Base-by-base conservation (phyloP, 225 moss, liverwort and hornwort species). In the Bryum argenteum region DNA sequence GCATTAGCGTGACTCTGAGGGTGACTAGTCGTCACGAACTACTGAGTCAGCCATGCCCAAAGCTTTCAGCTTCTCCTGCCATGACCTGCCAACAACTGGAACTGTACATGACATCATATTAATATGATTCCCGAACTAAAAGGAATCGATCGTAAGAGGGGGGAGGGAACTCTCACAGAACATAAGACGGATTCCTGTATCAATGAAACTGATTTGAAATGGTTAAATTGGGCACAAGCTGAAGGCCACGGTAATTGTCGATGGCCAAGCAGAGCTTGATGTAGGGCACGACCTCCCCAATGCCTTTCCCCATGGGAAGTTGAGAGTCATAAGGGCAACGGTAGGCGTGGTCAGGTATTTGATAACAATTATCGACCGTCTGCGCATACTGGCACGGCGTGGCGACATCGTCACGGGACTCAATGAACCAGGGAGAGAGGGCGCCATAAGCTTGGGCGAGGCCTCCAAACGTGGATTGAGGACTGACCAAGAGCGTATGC, bases 391-490 rank as follows among this genome's bases (percentile, higher is more conserved):
- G 54, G 65, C 86, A 86, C 13, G 86, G 77, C 48, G 48, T 57
- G 2, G 0, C 43, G 3, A 67, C 18, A 3, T 85, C 77, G 44
- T 77, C 74, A 8, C 72, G 56, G 11, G 22, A 42, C 5, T 83
- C 80, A 15, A 86, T 78, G 55, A 80, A 66, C 82, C 82, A 86
- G 10, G 86, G 77, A 2, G 71, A 77, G 16, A 86, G 75, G 9
- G 68, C 86, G 6, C 82, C 86, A 10, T 86, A 86, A 2, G 72
- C 75, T 53, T 83, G 80, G 10, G 77, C 80, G 0, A 86, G 61
- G 1, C 80, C 82, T 15, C 86, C 86, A 9, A 80, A 83, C 4
- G 86, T 82, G 1, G 86, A 86, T 8, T 42, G 1, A 0, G 66
- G 52, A 24, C 82, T 82, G n/a, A 86, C 6, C 37, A 86, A 26